A percentile compares a stretch with the other conserved stretches of the same genome.
Conservation (phyloP, 495 filamentous ascomycete genomes). For the Hypomontagnella submonticulosa region DNA sequence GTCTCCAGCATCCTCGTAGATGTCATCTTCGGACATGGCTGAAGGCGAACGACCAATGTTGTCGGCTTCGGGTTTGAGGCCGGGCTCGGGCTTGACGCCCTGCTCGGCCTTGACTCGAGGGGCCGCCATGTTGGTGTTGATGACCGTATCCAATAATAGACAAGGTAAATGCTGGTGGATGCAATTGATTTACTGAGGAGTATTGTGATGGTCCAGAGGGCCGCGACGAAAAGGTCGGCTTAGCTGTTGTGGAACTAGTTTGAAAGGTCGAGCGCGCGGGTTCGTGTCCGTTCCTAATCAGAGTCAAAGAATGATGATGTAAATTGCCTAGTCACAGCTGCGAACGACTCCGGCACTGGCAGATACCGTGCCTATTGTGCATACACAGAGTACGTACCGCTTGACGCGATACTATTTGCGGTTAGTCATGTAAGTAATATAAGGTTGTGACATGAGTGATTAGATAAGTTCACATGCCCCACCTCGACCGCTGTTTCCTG, state of each 20-base stretch:
- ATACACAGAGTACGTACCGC: too few relatives aligned
- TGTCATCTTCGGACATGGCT: conserved; percentile 74
- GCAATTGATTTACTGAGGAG: conserved; percentile 4
- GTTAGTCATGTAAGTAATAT: too few relatives aligned
- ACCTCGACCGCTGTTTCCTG: too few relatives aligned
- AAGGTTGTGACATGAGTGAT: not conserved
- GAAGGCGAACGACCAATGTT: conserved; percentile 65
- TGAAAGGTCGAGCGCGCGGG: conserved; percentile 9
- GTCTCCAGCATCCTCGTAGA: conserved; percentile 90
- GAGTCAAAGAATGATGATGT: conserved; percentile 35
- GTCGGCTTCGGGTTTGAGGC: conserved; percentile 77
- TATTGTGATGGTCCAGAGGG: not conserved
- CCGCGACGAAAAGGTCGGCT: not conserved
- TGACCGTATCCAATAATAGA: conserved; percentile 8
- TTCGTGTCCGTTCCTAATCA: conserved; percentile 15
- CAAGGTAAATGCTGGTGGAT: not conserved
- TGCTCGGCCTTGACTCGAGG: conserved; percentile 43
- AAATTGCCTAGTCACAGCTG: conserved; percentile 10
- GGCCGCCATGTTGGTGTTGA: conserved; percentile 39
- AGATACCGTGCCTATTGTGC: too few relatives aligned
- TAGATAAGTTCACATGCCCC: too few relatives aligned
- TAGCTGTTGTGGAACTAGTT: conserved; percentile 5
- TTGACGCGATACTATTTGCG: too few relatives aligned
- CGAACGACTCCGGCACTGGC: not conserved
- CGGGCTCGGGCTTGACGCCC: conserved; percentile 44